A percentile compares a stretch with the other conserved stretches of the same genome.
These are phyloP conservation scores for Marsdenia floribunda DNA, from an alignment of 257 asterid genomes.

Conservation along the genomic window DNA sequence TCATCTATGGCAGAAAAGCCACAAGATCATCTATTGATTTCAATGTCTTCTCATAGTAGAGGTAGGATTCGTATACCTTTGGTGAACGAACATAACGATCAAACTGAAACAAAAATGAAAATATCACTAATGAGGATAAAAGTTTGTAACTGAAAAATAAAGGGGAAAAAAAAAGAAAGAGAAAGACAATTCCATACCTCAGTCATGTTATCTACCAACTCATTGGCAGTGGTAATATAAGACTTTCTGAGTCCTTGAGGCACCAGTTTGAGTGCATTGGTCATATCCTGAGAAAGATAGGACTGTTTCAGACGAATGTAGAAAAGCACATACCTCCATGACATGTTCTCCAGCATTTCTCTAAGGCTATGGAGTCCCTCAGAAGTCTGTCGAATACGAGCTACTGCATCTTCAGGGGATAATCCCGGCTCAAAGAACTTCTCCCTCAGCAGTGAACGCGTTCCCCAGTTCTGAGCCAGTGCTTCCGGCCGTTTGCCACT, in stretches of 20 bases:
- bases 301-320: conserved; percentile 59
- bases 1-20: conserved; percentile 40
- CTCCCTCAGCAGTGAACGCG: conserved; percentile 48
- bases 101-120: conserved; percentile 37
- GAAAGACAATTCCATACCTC: conserved; percentile 38
- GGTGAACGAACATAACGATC: conserved; percentile 71
- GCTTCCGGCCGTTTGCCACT: conserved; percentile 30
- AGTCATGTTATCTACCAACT: conserved; percentile 61
- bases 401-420: conserved; percentile 64
- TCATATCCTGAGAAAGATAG: conserved; percentile 47
- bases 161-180: background rate
- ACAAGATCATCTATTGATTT: conserved; percentile 73
- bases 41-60: conserved; percentile 78
- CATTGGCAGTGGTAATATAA: conserved; percentile 51
- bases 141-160: background rate
- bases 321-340: conserved; percentile 76
- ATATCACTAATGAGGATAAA: background rate
- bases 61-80: conserved; percentile 68
- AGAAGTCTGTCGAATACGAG: conserved; percentile 59
- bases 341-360: conserved; percentile 65
- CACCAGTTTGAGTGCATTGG: conserved; percentile 35
- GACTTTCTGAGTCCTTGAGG: conserved; percentile 36
- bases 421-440: conserved; percentile 48
- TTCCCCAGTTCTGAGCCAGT: conserved; percentile 67
- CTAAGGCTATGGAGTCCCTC: conserved; percentile 66